These are phyloP conservation scores for Neoarthrinium moseri DNA, from an alignment of 2,329 filamentous ascomycete species.

Conservation along the genomic window DNA sequence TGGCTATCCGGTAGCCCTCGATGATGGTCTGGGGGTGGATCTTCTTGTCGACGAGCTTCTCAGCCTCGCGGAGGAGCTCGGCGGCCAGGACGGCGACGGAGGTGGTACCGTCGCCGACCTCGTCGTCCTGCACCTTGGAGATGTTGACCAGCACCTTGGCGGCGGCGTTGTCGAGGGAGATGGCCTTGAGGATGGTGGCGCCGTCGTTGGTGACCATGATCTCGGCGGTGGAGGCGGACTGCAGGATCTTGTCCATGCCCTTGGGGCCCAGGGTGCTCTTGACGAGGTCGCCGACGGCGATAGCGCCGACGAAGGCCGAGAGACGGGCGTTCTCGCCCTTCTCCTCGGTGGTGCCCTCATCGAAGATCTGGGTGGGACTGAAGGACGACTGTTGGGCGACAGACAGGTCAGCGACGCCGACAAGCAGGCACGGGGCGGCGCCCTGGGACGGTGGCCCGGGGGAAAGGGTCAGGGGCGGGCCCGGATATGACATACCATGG, in stretches of 20 bases:
- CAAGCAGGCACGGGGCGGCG: neutral
- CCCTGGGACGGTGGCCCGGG: no score
- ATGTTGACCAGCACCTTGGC: conserved; percentile 99
- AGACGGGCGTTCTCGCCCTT: conserved; percentile 99
- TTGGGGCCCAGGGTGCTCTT: conserved; percentile 97
- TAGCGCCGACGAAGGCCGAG: conserved; percentile 96
- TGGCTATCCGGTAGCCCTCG: conserved; percentile 97
- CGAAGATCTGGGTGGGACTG: conserved; percentile 97
- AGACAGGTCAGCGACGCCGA: neutral
- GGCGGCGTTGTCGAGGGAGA: conserved; percentile 96
- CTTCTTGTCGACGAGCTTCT: conserved; percentile 96
- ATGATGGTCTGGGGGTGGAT: conserved; percentile 99
- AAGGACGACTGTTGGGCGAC: conserved; percentile 55
- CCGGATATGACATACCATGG: conserved; percentile 9
- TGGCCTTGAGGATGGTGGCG: conserved; percentile 96
- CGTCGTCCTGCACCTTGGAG: conserved; percentile 98
- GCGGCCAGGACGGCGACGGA: conserved; percentile 96
- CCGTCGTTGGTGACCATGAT: conserved; percentile 99
- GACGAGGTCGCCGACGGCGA: conserved; percentile 94
- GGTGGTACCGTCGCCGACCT: conserved; percentile 96
- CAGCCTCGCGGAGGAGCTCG: conserved; percentile 91
- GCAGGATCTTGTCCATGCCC: conserved; percentile 98
- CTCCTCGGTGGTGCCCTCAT: conserved; percentile 93
- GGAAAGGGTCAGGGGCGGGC: no score
- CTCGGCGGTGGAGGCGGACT: conserved; percentile 92